Percentiles rank a stretch among this genome's conserved stretches.
Evolutionary conservation across 805 yeast species (phyloP).

Genomic region (Wickerhamomyces rabaulensis): DNA sequence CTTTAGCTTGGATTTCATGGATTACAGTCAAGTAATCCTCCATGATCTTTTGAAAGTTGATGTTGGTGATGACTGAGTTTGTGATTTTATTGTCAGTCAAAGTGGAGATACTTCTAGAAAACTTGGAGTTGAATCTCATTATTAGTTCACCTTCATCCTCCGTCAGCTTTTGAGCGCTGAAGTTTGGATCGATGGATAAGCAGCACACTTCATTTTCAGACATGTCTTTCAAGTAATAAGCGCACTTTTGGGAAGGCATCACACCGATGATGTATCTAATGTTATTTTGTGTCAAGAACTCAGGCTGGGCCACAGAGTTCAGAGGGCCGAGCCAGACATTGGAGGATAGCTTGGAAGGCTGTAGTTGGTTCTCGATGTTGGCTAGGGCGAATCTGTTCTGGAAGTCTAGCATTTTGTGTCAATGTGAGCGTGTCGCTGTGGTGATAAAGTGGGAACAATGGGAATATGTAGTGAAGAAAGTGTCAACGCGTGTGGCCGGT

Average conservation of each 20-base stretch:
- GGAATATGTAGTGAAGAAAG: background rate
- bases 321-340: slow-evolving; percentile 44
- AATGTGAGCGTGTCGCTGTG: background rate
- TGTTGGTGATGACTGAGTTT: slow-evolving; percentile 21
- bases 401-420: slow-evolving; percentile 16
- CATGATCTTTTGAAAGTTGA: slow-evolving; percentile 20
- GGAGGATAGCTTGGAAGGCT: slow-evolving; percentile 37
- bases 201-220: slow-evolving; percentile 25
- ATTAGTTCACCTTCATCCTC: slow-evolving; percentile 22
- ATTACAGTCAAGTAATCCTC: slow-evolving; percentile 18
- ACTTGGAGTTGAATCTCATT: slow-evolving; percentile 23
- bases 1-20: slow-evolving; percentile 16
- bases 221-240: slow-evolving; percentile 24
- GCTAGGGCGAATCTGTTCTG: slow-evolving; percentile 23
- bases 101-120: slow-evolving; percentile 17
- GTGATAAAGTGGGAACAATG: background rate
- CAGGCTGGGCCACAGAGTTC: slow-evolving; percentile 33
- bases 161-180: slow-evolving; percentile 24
- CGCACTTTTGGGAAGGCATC: slow-evolving; percentile 29
- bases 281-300: slow-evolving; percentile 32
- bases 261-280: slow-evolving; percentile 34
- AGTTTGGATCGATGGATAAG: slow-evolving; percentile 31
- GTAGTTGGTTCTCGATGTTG: slow-evolving; percentile 22
- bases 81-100: slow-evolving; percentile 18
- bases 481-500: background rate